These are phyloP conservation scores for Chlorella sp. DNA, from an alignment of 139 green algal genomes.

Conservation along the genomic window DNA sequence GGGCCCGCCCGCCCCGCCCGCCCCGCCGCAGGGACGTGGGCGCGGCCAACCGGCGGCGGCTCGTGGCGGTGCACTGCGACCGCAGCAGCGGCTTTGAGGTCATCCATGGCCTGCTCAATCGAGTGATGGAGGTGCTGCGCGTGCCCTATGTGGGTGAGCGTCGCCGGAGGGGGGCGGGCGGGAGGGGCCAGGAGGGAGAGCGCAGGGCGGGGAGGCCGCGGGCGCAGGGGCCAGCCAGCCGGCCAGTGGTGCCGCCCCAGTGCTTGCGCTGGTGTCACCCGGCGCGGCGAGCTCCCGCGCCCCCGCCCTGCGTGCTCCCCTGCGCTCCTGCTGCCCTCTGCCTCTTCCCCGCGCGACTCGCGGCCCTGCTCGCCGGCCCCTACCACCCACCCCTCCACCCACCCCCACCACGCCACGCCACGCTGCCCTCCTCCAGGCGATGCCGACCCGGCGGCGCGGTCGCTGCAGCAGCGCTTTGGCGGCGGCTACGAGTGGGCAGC, in stretches of 20 bases:
- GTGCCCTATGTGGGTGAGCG: constrained; percentile 60
- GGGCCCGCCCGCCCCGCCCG: no score
- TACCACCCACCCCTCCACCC: neutral
- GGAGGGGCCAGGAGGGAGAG: no score
- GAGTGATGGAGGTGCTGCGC: constrained; percentile 92
- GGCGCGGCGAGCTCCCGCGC: no score
- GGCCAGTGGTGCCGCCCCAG: no score
- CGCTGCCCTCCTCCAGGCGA: constrained; percentile 9
- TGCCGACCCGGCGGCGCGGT: neutral
- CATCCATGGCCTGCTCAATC: constrained; percentile 95
- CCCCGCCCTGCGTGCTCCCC: neutral
- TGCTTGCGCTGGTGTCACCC: no score
- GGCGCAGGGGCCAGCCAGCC: no score
- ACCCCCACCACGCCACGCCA: constrained; percentile 1
- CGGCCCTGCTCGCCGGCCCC: neutral
- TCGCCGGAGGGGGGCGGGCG: no score
- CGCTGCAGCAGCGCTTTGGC: constrained; percentile 23
- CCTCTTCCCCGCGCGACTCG: neutral
- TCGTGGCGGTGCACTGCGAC: constrained; percentile 87
- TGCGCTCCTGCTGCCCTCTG: neutral
- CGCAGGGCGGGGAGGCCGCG: constrained; percentile 3
- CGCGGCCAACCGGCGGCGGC: constrained; percentile 84
- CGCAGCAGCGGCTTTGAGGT: constrained; percentile 90
- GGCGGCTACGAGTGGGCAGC: constrained; percentile 75
- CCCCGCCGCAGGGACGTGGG: constrained; percentile 82